Conservation (phyloP, 2,329 filamentous ascomycete species). For the Penicillium frequentans region DNA sequence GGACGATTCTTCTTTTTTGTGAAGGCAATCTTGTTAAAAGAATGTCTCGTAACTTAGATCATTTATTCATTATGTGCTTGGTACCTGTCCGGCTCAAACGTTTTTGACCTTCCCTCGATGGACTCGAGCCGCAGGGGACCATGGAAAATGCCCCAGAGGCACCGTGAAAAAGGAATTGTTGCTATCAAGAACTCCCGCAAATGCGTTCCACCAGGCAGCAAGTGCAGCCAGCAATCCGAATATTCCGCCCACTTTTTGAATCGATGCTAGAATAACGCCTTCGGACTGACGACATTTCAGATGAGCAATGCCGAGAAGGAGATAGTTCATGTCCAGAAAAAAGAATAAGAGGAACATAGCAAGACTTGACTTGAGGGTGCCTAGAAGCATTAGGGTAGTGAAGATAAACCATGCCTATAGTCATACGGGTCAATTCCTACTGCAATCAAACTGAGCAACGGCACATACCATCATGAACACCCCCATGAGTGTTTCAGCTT, state of each 20-base stretch:
- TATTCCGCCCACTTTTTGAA: conserved; percentile 15
- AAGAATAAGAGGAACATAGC: conserved; percentile 23
- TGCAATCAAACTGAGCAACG: neutral
- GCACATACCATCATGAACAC: conserved; percentile 19
- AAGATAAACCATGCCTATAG: conserved; percentile 24
- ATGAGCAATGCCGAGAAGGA: conserved; percentile 19
- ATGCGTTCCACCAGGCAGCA: conserved; percentile 23
- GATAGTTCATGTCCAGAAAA: conserved; percentile 25
- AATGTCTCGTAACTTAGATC: too few relatives aligned
- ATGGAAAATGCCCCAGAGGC: conserved; percentile 21
- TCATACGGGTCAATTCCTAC: neutral
- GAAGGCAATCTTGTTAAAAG: too few relatives aligned
- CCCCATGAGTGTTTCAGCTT: conserved; percentile 15
- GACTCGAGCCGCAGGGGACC: conserved; percentile 15
- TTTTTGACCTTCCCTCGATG: conserved; percentile 13
- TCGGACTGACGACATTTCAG: conserved; percentile 10
- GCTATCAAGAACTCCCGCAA: conserved; percentile 17
- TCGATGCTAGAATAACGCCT: conserved; percentile 1
- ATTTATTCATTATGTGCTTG: too few relatives aligned
- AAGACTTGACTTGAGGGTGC: conserved; percentile 19
- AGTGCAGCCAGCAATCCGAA: conserved; percentile 18
- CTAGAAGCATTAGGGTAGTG: conserved; percentile 23
- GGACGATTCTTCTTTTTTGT: too few relatives aligned
- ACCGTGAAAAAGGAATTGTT: conserved; percentile 20
- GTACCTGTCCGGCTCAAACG: conserved; percentile 1